phyloP scores from a whole-genome alignment of 1,284 basidiomycete genomes.

The Volvariella volvacea region DNA sequence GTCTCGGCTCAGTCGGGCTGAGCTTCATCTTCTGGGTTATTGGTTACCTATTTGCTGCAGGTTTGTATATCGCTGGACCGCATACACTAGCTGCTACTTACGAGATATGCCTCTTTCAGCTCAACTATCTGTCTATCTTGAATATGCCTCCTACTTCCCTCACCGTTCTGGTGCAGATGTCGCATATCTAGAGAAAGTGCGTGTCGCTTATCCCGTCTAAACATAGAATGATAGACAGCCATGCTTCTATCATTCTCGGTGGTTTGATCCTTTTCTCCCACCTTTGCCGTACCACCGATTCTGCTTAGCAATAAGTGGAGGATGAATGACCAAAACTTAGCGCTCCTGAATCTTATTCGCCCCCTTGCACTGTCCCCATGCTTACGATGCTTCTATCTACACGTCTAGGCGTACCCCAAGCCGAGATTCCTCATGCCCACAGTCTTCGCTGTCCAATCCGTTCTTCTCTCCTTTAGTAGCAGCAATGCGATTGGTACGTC shows the following conservation, averaged over 20 bases:
- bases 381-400: background rate
- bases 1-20: slow-evolving; percentile 35
- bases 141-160: slow-evolving; percentile 34
- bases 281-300: too few relatives aligned
- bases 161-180: slow-evolving; percentile 42
- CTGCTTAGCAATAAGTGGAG: too few relatives aligned
- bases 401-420: slow-evolving; percentile 29
- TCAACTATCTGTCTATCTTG: slow-evolving; percentile 27
- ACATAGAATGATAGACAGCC: too few relatives aligned
- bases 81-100: background rate
- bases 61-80: slow-evolving; percentile 15
- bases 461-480: slow-evolving; percentile 32
- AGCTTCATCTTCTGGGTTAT: slow-evolving; percentile 38
- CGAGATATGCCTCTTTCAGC: slow-evolving; percentile 14
- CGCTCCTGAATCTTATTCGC: background rate
- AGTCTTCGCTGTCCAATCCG: slow-evolving; percentile 35
- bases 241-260: too few relatives aligned
- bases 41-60: slow-evolving; percentile 28
- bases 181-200: slow-evolving; percentile 39
- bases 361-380: too few relatives aligned
- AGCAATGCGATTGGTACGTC: slow-evolving; percentile 26
- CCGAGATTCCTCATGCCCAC: slow-evolving; percentile 32
- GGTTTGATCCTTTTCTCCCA: too few relatives aligned
- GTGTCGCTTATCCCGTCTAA: too few relatives aligned
- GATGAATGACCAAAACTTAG: too few relatives aligned